A percentile compares a stretch with the other conserved stretches of the same genome.
These are phyloP conservation scores for Astragalus membranaceus DNA, from an alignment of 306 rosid genomes.

Conservation along the genomic window DNA sequence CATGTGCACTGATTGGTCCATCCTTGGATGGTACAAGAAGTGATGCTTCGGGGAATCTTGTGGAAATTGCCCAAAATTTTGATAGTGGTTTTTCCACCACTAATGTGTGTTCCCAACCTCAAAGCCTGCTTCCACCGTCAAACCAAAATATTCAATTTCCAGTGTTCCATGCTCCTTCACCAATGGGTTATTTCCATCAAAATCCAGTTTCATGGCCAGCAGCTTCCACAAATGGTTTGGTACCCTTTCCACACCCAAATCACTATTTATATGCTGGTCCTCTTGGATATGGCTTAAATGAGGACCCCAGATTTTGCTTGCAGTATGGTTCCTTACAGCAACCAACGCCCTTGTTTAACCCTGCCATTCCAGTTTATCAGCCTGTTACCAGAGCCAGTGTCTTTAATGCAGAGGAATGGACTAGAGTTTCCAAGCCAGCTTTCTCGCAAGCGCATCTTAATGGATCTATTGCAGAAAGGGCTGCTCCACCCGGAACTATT, in stretches of 20 bases:
- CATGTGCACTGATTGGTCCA: slow-evolving; percentile 16
- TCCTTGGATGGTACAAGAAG: slow-evolving; percentile 38
- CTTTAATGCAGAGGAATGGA: slow-evolving; percentile 39
- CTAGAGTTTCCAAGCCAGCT: slow-evolving; percentile 36
- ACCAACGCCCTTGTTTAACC: slow-evolving; percentile 51
- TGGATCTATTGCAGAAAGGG: slow-evolving; percentile 39
- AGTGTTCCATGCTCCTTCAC: slow-evolving; percentile 60
- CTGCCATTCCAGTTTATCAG: slow-evolving; percentile 68
- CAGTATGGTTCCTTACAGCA: slow-evolving; percentile 80
- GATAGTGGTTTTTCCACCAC: slow-evolving; percentile 48
- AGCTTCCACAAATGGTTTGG: slow-evolving; percentile 54
- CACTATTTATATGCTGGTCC: slow-evolving; percentile 68
- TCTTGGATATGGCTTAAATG: slow-evolving; percentile 76
- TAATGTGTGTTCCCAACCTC: slow-evolving; percentile 60
- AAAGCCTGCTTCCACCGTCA: slow-evolving; percentile 42
- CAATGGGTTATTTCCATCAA: slow-evolving; percentile 81
- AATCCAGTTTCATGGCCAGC: slow-evolving; percentile 86
- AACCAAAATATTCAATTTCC: slow-evolving; percentile 69
- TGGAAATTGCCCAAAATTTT: slow-evolving; percentile 30
- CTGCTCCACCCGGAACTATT: slow-evolving; percentile 32
- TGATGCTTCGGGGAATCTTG: slow-evolving; percentile 29
- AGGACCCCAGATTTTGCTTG: slow-evolving; percentile 72
- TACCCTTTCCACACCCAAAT: slow-evolving; percentile 62
- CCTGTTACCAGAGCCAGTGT: slow-evolving; percentile 45
- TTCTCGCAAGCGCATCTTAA: slow-evolving; percentile 34